Base-by-base conservation (phyloP, 495 filamentous ascomycete species). In the Penicillium cosmopolitanum region DNA sequence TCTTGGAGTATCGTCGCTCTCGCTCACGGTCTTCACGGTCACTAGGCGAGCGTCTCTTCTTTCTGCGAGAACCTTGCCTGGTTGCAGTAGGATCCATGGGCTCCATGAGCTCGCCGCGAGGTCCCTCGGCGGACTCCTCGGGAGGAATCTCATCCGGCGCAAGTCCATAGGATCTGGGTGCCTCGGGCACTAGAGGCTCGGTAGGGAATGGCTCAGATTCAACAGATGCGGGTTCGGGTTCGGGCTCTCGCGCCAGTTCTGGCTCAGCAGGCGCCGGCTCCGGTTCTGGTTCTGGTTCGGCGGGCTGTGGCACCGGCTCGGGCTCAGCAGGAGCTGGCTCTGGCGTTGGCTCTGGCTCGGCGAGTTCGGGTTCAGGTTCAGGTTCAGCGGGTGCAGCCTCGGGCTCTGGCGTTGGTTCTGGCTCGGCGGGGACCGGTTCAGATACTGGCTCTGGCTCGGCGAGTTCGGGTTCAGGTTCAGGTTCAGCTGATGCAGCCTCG, bases 1-100 rank as follows among this genome's bases (percentile, higher is more conserved):
- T 69, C 51, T 71, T 79, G 1, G 77, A 76, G 31, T 68, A 61
- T 5, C 72, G 67, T 42, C 71, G 74, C 34, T 77, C 74, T 11
- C 67, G 28, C 8, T 31, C 28, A 31, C 28, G 65, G 8, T 73
- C 69, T 10, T 31, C 28, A 31, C 66, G 65, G 6, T 74, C 68
- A 4, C 56, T 23, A 1, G 63, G 59, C 5, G 73, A 66, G 3
- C 70, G 72, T 56, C 64, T 70, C 65, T 72, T 75, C 40, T 66
- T 74, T 50, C 69, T 73, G 42, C 66, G 66, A 8, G 69, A 62
- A 21, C 36, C 55, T 33, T 60, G 58, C 15, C 50, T 55, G 3
- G 48, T 51, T 62, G 63, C 51, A 25, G 57, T 43, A 18, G 61
- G 57, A 15, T 61, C 65, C n/a, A 44, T 58, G 21, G 50, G 50